Percentiles rank a stretch among this genome's conserved stretches.
phyloP scores from a whole-genome alignment of 441 rosid species.

The Aleurites moluccanus region DNA sequence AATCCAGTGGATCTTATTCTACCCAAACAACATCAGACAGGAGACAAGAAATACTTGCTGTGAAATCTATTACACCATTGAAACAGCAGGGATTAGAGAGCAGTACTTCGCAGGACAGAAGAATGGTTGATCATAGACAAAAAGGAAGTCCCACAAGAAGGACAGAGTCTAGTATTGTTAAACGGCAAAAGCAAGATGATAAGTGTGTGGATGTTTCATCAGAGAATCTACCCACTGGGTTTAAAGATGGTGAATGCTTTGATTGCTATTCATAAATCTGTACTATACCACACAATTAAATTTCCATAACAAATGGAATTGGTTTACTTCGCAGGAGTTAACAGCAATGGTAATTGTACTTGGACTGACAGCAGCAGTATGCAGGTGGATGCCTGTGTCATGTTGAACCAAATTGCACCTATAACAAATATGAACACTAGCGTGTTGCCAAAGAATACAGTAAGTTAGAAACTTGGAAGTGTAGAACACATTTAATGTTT shows the following conservation, averaged over 20 bases:
- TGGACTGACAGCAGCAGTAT: conserved; percentile 38
- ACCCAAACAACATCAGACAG: conserved; percentile 36
- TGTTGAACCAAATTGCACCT: conserved; percentile 34
- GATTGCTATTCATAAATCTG: conserved; percentile 9
- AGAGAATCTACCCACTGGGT: conserved; percentile 32
- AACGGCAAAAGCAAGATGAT: conserved; percentile 42
- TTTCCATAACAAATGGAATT: conserved; percentile 22
- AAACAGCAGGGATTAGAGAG: conserved; percentile 35
- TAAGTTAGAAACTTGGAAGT: conserved; percentile 30
- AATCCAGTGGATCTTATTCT: conserved; percentile 40
- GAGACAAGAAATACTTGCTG: conserved; percentile 31
- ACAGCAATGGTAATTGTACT: conserved; percentile 34
- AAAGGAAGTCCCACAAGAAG: conserved; percentile 35
- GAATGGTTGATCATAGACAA: conserved; percentile 31
- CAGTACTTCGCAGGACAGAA: conserved; percentile 27
- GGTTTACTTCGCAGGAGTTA: conserved; percentile 49
- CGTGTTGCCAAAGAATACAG: conserved; percentile 36
- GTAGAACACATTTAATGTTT: not conserved
- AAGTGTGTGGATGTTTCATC: conserved; percentile 34
- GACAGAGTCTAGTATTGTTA: conserved; percentile 35
- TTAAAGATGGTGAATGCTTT: conserved; percentile 34
- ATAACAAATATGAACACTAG: conserved; percentile 32
- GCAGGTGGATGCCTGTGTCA: conserved; percentile 38
- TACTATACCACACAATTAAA: conserved; percentile 9
- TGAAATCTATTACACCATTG: conserved; percentile 33